phyloP scores from a whole-genome alignment of 2,329 filamentous ascomycete genomes.

The Cordyceps javanica region DNA sequence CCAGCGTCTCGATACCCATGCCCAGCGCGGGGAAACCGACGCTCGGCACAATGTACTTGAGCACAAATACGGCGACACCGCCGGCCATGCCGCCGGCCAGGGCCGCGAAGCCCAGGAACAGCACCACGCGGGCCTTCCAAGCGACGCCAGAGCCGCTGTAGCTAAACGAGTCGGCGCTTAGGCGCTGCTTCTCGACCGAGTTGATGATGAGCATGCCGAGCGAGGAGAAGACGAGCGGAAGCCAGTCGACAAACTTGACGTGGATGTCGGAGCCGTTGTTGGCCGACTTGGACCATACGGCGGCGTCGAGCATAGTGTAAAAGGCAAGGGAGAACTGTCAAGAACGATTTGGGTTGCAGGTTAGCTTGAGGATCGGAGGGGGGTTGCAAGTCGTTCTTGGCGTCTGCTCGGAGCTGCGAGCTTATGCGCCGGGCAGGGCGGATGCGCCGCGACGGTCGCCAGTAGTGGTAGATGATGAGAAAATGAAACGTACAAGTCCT shows the following conservation, averaged over 20 bases:
- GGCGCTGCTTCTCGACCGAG: slow-evolving; percentile 59
- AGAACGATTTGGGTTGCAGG: background rate
- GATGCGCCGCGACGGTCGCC: background rate
- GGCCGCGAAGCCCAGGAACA: slow-evolving; percentile 60
- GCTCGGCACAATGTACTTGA: slow-evolving; percentile 55
- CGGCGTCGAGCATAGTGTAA: slow-evolving; percentile 61
- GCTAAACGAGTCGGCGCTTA: slow-evolving; percentile 57
- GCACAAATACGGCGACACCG: slow-evolving; percentile 61
- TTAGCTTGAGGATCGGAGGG: background rate
- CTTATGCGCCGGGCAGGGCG: background rate
- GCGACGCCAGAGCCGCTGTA: slow-evolving; percentile 59
- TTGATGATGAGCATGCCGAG: slow-evolving; percentile 68
- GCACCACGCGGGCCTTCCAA: slow-evolving; percentile 62
- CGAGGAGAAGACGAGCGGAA: slow-evolving; percentile 60
- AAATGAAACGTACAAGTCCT: slow-evolving; percentile 47
- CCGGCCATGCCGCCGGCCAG: slow-evolving; percentile 63
- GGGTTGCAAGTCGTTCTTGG: background rate
- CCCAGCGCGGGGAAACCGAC: slow-evolving; percentile 54
- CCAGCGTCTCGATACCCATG: slow-evolving; percentile 62
- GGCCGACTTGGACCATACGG: slow-evolving; percentile 58
- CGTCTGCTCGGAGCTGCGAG: background rate
- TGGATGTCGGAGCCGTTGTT: slow-evolving; percentile 54
- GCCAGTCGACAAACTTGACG: slow-evolving; percentile 64
- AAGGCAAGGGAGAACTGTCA: slow-evolving; percentile 60
- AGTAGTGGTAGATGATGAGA: background rate